Percentiles rank a stretch among this genome's conserved stretches.
Evolutionary conservation across 2,329 filamentous ascomycete species (phyloP).

Genomic region (Microdochium bolleyi): DNA sequence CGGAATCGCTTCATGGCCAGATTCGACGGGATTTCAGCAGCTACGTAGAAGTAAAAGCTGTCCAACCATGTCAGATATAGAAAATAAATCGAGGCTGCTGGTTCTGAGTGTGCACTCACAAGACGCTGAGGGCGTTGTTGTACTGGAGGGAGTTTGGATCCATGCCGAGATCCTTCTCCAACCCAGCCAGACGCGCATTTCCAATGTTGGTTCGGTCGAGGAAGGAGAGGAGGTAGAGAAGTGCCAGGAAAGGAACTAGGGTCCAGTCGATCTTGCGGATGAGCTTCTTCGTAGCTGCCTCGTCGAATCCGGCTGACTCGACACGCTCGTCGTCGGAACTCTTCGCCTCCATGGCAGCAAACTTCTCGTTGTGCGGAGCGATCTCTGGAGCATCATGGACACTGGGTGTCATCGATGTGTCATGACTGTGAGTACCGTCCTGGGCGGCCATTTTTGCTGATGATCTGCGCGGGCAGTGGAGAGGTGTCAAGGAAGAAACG

Average conservation of each 20-base stretch:
- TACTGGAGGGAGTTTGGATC: constrained; percentile 13
- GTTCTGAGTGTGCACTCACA: no score
- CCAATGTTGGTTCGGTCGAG: constrained; percentile 43
- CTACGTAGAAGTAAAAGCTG: constrained; percentile 34
- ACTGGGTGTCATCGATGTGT: neutral
- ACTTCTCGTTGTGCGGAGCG: neutral
- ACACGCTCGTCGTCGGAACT: constrained; percentile 3
- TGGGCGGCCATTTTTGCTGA: neutral
- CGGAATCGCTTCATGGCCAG: constrained; percentile 40
- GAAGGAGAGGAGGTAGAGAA: constrained; percentile 36
- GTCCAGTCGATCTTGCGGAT: constrained; percentile 31
- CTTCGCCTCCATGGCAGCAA: neutral
- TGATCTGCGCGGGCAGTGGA: neutral
- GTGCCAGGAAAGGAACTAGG: constrained; percentile 29
- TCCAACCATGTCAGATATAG: no score
- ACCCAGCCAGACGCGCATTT: constrained; percentile 27
- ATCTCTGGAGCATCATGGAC: neutral
- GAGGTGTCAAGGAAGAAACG: neutral
- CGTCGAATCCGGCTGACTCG: constrained; percentile 20
- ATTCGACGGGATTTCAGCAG: constrained; percentile 41
- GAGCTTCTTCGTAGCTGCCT: constrained; percentile 23
- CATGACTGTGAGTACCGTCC: neutral
- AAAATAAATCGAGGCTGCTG: no score
- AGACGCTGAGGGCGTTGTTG: constrained; percentile 29
- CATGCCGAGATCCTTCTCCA: constrained; percentile 23